These are phyloP conservation scores for Dothistroma septosporum DNA, from an alignment of 2,329 filamentous ascomycete species.

Conservation along the genomic window DNA sequence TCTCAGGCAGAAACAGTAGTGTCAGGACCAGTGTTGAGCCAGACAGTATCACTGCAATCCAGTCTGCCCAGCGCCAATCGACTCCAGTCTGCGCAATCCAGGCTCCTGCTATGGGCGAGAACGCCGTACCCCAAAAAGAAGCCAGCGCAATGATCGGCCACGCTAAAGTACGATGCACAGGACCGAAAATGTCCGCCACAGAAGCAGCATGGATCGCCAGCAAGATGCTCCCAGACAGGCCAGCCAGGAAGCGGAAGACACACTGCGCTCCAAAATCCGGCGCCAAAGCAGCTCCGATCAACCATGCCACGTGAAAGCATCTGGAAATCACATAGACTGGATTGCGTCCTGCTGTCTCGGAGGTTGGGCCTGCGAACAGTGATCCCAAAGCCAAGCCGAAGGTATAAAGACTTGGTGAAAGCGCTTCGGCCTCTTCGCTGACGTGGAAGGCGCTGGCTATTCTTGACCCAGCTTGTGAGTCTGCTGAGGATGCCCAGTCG, in stretches of 20 bases:
- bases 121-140: slow-evolving; percentile 19
- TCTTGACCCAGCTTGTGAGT: slow-evolving; percentile 15
- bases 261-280: slow-evolving; percentile 27
- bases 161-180: slow-evolving; percentile 21
- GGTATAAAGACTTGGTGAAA: slow-evolving; percentile 42
- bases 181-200: slow-evolving; percentile 28
- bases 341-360: slow-evolving; percentile 38
- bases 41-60: slow-evolving; percentile 32
- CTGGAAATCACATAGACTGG: slow-evolving; percentile 24
- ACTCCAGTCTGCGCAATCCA: slow-evolving; percentile 15
- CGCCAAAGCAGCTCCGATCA: slow-evolving; percentile 22
- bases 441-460: slow-evolving; percentile 21
- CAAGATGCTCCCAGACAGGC: slow-evolving; percentile 23
- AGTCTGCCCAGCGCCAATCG: slow-evolving; percentile 39
- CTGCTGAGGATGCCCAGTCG: slow-evolving; percentile 22
- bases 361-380: slow-evolving; percentile 38
- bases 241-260: slow-evolving; percentile 28
- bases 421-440: slow-evolving; percentile 23
- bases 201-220: slow-evolving; percentile 26
- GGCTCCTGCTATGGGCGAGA: slow-evolving; percentile 18
- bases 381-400: slow-evolving; percentile 42
- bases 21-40: slow-evolving; percentile 21
- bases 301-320: slow-evolving; percentile 18
- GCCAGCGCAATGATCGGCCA: slow-evolving; percentile 25
- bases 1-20: slow-evolving; percentile 48